Evolutionary conservation across 2,329 filamentous ascomycete species (phyloP).

Genomic region (Hymenoscyphus repandus): DNA sequence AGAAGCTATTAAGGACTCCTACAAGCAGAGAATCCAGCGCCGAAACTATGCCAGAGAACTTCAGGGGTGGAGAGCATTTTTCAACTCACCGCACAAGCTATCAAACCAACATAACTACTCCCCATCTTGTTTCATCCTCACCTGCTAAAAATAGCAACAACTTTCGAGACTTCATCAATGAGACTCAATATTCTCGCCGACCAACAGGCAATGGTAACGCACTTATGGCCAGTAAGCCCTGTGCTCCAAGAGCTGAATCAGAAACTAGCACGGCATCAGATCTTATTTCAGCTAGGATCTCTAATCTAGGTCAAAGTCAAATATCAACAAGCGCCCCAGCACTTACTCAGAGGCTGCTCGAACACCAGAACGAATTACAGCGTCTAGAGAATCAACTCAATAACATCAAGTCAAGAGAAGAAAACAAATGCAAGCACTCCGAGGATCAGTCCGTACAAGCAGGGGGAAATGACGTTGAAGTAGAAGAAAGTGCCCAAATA

Average conservation of each 20-base stretch:
- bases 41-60: not conserved
- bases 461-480: too few relatives aligned
- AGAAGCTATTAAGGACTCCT: not conserved
- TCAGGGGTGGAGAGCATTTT: not conserved
- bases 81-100: not conserved
- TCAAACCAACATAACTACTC: not conserved
- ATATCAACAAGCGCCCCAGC: conserved; percentile 7
- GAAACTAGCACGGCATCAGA: too few relatives aligned
- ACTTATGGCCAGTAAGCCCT: too few relatives aligned
- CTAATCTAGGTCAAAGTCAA: not conserved
- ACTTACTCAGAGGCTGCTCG: conserved; percentile 12
- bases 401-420: not conserved
- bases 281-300: too few relatives aligned
- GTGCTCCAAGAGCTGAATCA: too few relatives aligned
- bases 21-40: not conserved
- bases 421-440: conserved; percentile 1
- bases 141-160: not conserved
- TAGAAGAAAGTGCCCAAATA: too few relatives aligned
- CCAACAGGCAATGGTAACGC: too few relatives aligned
- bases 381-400: conserved; percentile 7
- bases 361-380: conserved; percentile 14
- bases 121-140: not conserved
- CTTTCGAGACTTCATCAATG: too few relatives aligned
- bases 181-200: too few relatives aligned
- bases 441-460: not conserved